Conservation (phyloP, 495 filamentous ascomycete genomes). For the Annulohypoxylon stygium region DNA sequence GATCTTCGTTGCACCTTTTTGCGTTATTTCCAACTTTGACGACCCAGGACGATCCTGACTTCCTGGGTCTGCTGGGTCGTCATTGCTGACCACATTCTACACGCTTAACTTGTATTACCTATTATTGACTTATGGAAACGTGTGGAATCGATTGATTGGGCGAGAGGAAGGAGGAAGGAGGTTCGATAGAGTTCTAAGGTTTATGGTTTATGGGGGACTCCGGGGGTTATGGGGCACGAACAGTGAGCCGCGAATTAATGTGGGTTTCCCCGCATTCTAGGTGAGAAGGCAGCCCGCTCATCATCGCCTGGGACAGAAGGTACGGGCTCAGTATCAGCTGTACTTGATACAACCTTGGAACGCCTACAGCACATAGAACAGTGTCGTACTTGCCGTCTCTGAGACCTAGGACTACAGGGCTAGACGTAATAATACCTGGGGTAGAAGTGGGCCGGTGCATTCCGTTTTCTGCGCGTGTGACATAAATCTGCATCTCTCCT, state of each 20-base stretch:
- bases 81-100: not conserved
- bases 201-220: not conserved
- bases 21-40: conserved; percentile 9
- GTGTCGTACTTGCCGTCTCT: conserved; percentile 5
- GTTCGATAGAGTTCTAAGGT: conserved; percentile 1
- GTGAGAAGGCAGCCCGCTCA: conserved; percentile 36
- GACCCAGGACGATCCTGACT: too few relatives aligned
- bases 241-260: conserved; percentile 39
- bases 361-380: not conserved
- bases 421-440: conserved; percentile 28
- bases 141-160: conserved; percentile 5
- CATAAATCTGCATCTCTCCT: conserved; percentile 44
- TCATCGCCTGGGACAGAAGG: conserved; percentile 33
- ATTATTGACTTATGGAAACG: not conserved
- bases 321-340: not conserved
- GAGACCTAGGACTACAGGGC: not conserved
- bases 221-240: conserved; percentile 7
- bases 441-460: conserved; percentile 37
- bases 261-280: conserved; percentile 47
- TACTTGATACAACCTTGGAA: conserved; percentile 11
- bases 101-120: not conserved
- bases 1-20: conserved; percentile 4
- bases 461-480: conserved; percentile 41
- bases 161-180: not conserved
- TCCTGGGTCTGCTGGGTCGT: not conserved